Evolutionary conservation across 2,329 filamentous ascomycete genomes (phyloP).

Genomic region (Sodiomyces alkalinus): DNA sequence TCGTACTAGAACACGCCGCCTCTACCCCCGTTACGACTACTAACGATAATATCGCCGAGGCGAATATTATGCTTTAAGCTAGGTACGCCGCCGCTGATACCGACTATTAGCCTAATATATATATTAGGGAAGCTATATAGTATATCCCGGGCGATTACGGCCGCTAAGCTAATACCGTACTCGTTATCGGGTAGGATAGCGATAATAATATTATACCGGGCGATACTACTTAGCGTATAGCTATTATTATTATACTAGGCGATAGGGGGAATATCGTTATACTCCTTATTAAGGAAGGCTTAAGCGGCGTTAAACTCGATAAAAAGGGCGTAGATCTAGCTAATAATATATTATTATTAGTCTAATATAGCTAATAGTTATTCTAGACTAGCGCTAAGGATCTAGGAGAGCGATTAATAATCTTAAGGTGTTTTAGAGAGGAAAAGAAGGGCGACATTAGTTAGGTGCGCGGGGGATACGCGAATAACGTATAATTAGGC

Average conservation of each 20-base stretch:
- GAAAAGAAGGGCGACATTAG: too few species aligned
- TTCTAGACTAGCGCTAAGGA: not conserved
- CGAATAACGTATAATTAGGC: slow-evolving; percentile 28
- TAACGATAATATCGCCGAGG: slow-evolving; percentile 6
- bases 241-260: slow-evolving; percentile 7
- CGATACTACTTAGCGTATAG: slow-evolving; percentile 15
- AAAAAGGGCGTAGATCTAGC: not conserved
- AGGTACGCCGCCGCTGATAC: slow-evolving; percentile 18
- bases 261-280: slow-evolving; percentile 9
- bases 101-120: slow-evolving; percentile 10
- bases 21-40: not conserved
- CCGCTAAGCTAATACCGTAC: slow-evolving; percentile 15
- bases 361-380: not conserved
- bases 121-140: slow-evolving; percentile 16
- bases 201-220: slow-evolving; percentile 17
- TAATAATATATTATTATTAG: not conserved
- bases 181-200: slow-evolving; percentile 14
- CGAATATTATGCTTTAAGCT: slow-evolving; percentile 18
- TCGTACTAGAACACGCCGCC: slow-evolving; percentile 6
- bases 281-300: slow-evolving; percentile 14
- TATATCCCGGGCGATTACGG: slow-evolving; percentile 17
- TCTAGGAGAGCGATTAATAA: not conserved
- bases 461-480: not conserved
- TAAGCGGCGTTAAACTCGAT: slow-evolving; percentile 13
- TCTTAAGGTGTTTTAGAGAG: not conserved